Percentiles rank a stretch among this genome's conserved stretches.
Evolutionary conservation across 225 moss, liverwort and hornwort species (phyloP).

Genomic region (Pleurozium schreberi): DNA sequence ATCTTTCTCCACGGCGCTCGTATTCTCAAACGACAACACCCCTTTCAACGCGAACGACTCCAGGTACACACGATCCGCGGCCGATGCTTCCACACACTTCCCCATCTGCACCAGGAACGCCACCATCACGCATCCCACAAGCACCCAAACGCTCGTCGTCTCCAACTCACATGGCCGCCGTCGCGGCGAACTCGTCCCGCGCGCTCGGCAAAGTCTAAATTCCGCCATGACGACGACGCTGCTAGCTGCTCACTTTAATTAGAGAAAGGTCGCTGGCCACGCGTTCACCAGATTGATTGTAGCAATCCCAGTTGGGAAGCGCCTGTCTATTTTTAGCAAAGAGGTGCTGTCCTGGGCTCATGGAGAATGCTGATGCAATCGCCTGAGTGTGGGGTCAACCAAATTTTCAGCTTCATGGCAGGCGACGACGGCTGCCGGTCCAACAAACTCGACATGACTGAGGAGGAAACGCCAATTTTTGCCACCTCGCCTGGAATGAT

Average conservation of each 20-base stretch:
- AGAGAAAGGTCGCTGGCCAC: background rate
- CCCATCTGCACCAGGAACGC: background rate
- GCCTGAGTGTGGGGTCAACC: slow-evolving; percentile 36
- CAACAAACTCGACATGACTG: slow-evolving; percentile 19
- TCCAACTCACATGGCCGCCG: background rate
- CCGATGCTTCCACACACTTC: background rate
- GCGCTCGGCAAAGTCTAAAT: background rate
- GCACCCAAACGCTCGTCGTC: background rate
- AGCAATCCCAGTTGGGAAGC: background rate
- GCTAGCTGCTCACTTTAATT: background rate
- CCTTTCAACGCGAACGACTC: slow-evolving; percentile 14
- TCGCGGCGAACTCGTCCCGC: background rate
- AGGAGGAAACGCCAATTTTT: background rate
- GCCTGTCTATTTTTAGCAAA: background rate
- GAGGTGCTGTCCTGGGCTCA: background rate
- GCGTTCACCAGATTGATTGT: background rate
- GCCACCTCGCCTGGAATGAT: background rate
- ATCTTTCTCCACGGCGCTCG: slow-evolving; percentile 30
- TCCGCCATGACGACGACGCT: background rate
- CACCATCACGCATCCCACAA: background rate
- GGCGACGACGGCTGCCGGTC: slow-evolving; percentile 15
- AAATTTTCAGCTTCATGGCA: slow-evolving; percentile 33
- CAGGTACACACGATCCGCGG: slow-evolving; percentile 10
- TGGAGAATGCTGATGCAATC: slow-evolving; percentile 25
- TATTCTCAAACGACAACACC: slow-evolving; percentile 23